A percentile compares a stretch with the other conserved stretches of the same genome.
Conservation (phyloP, 2,329 filamentous ascomycete genomes). For the Paradendryphiella salina region DNA sequence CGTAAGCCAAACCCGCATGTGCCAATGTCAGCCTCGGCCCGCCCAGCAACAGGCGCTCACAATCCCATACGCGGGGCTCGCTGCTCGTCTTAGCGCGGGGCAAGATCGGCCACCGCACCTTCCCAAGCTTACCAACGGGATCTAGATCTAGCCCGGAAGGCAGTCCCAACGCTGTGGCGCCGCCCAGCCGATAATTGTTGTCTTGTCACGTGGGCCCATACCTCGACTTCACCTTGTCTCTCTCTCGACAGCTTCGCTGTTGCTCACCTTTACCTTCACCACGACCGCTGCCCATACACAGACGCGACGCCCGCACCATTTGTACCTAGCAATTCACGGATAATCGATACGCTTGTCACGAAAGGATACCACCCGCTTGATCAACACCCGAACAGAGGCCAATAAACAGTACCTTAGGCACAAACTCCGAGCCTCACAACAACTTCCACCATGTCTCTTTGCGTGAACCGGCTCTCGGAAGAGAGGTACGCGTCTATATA, state of each 20-base stretch:
- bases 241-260: constrained; percentile 1
- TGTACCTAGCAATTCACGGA: not conserved
- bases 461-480: constrained; percentile 67
- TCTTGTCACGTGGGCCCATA: constrained; percentile 27
- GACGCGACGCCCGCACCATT: constrained; percentile 2
- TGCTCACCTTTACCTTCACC: constrained; percentile 28
- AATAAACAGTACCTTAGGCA: constrained; percentile 4
- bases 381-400: not conserved
- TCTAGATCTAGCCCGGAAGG: constrained; percentile 17
- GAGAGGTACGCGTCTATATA: constrained; percentile 38
- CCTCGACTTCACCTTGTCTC: constrained; percentile 21
- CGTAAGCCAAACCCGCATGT: constrained; percentile 2
- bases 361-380: not conserved
- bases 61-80: constrained; percentile 24
- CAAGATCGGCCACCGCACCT: constrained; percentile 16
- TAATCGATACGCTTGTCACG: not conserved
- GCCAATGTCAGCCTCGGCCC: constrained; percentile 32
- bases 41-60: constrained; percentile 1
- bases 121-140: constrained; percentile 5
- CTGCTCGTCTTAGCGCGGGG: constrained; percentile 21
- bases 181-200: constrained; percentile 16
- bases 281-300: not conserved
- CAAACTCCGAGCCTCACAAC: constrained; percentile 8
- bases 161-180: constrained; percentile 12
- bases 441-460: constrained; percentile 71